Conservation (phyloP, 2,329 filamentous ascomycete species). For the Fusarium transvaalense region DNA sequence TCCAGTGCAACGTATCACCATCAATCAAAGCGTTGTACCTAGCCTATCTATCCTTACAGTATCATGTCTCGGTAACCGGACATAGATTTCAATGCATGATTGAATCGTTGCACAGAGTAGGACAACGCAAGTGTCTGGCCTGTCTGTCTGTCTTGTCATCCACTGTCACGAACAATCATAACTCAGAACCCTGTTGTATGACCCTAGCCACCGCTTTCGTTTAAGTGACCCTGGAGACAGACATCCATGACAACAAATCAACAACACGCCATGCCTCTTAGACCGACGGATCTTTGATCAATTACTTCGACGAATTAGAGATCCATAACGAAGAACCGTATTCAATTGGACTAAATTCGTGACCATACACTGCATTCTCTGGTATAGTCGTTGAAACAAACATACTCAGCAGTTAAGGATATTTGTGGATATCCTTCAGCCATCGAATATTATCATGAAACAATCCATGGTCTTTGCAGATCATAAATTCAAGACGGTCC, state of each 20-base stretch:
- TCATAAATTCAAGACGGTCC: constrained; percentile 25
- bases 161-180: background rate
- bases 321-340: background rate
- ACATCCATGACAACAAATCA: constrained; percentile 2
- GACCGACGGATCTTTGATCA: background rate
- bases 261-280: background rate
- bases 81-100: constrained; percentile 21
- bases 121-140: constrained; percentile 11
- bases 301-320: background rate
- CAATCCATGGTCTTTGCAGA: constrained; percentile 22
- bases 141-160: background rate
- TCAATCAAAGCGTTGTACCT: background rate
- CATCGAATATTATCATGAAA: constrained; percentile 25
- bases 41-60: background rate
- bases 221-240: constrained; percentile 4
- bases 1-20: constrained; percentile 25
- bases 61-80: constrained; percentile 28
- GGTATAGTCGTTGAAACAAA: constrained; percentile 1
- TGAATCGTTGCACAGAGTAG: constrained; percentile 23
- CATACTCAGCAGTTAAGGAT: constrained; percentile 21
- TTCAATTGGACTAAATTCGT: background rate
- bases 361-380: background rate
- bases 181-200: background rate
- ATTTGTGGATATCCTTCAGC: constrained; percentile 7
- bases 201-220: constrained; percentile 8